A percentile compares a stretch with the other conserved stretches of the same genome.
These are phyloP conservation scores for Liquidambar formosana DNA, from an alignment of 164 flowering plant genomes.

Conservation along the genomic window DNA sequence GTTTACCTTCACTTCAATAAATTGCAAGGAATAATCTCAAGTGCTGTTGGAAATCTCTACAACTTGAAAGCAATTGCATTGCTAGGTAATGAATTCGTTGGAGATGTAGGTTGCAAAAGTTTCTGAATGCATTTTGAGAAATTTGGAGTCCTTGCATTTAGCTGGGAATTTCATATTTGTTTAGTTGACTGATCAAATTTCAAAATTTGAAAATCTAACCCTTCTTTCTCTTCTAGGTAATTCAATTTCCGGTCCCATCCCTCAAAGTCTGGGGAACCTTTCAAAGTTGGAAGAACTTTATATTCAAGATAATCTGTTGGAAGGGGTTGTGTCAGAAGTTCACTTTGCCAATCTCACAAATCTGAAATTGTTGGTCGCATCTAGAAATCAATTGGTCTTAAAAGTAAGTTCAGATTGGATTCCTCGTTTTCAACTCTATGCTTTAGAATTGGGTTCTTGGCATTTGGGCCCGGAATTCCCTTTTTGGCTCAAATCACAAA, in stretches of 20 bases:
- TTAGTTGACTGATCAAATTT: background rate
- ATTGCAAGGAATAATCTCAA: background rate
- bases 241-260: constrained; percentile 12
- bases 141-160: too few species aligned
- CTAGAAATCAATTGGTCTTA: constrained; percentile 5
- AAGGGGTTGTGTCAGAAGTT: background rate
- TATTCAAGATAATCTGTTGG: constrained; percentile 1
- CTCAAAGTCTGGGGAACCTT: constrained; percentile 10
- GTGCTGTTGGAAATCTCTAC: background rate
- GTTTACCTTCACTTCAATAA: background rate
- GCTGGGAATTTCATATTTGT: too few species aligned
- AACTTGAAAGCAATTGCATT: background rate
- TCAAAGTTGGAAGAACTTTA: background rate
- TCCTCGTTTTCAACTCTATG: constrained; percentile 11
- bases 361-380: background rate
- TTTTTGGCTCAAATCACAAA: constrained; percentile 12
- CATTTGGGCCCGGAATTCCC: constrained; percentile 10
- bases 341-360: constrained; percentile 9
- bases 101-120: too few species aligned
- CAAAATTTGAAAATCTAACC: background rate
- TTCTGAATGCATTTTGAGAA: too few species aligned
- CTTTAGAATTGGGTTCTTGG: background rate
- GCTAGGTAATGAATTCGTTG: background rate
- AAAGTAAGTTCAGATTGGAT: constrained; percentile 8
- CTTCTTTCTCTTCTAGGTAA: background rate